Conservation (phyloP, 108 stramenopile genomes). For the Pseudonitzschia pungens region DNA sequence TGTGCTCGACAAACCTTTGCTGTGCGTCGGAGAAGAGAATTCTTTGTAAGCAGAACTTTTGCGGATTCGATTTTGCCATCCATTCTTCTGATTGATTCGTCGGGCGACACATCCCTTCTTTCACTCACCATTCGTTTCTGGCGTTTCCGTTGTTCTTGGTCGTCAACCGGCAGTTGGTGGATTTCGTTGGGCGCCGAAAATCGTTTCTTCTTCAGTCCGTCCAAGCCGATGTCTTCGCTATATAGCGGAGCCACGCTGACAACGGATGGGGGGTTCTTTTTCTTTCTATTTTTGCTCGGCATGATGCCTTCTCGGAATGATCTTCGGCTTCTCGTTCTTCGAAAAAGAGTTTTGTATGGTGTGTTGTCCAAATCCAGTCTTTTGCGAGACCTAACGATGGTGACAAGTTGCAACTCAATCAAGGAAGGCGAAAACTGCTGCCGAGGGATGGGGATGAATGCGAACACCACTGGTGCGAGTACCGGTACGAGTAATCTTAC, state of each 20-base stretch:
- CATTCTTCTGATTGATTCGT: too few species aligned
- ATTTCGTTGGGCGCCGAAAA: constrained; percentile 2
- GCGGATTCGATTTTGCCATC: background rate
- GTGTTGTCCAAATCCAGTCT: too few species aligned
- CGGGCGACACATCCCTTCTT: background rate
- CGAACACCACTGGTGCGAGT: too few species aligned
- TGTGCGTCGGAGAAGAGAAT: background rate
- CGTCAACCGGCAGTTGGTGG: constrained; percentile 6
- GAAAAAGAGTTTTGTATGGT: too few species aligned
- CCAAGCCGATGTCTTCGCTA: constrained; percentile 30
- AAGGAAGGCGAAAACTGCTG: too few species aligned
- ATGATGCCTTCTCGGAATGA: background rate
- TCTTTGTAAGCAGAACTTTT: background rate
- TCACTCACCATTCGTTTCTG: constrained; percentile 35
- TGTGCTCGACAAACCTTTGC: constrained; percentile 30
- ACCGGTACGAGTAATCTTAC: too few species aligned
- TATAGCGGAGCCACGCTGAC: constrained; percentile 31
- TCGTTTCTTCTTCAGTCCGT: constrained; percentile 27
- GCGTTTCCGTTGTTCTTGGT: constrained; percentile 26
- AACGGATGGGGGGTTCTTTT: constrained; percentile 8
- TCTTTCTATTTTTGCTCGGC: constrained; percentile 3
- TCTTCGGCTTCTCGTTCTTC: background rate
- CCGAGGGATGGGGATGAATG: too few species aligned
- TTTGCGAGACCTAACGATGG: too few species aligned
- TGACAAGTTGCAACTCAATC: too few species aligned